Base-by-base conservation (phyloP, 495 filamentous ascomycete species). In the Opeltia flavorubescens region DNA sequence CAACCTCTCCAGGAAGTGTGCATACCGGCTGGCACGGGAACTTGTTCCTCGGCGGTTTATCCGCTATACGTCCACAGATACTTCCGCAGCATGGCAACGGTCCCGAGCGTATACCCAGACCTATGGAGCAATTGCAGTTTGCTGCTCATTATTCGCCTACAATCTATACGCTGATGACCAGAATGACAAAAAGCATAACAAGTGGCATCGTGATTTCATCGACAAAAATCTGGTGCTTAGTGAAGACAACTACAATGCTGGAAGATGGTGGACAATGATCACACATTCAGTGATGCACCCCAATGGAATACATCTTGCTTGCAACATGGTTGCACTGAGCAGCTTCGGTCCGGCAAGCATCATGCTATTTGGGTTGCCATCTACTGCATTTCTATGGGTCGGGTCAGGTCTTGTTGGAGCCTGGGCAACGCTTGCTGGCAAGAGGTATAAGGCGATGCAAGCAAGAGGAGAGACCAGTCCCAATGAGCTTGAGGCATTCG, bases 241-340 rank as follows among this genome's bases (percentile, higher is more conserved):
- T 5, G 5, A 20, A 0, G 11, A 48, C 7, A 51, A 51, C 29
- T 7, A 44, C 13, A 21, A 30, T n/a, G 39, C 29, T 20, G 44
- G 48, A 12, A 38, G 44, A 6, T 54, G 46, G 44, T 51, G 44
- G 44, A 47, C 45, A n/a, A 0, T 54, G 13, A 0, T 51, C 38
- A 54, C 38, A 2, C 39, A 26, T 30, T 47, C 48, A 2, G 5
- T 54, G 5, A 39, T 33, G 20, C 52, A 54, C 20, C 5, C 6
- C 23, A 15, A n/a, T 4, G 29, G 33, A 6, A 2, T 36, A 9
- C 52, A 54, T 29, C 48, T 54, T 1, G 12, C 29, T 5, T 0
- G 48, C 23, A 51, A 51, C 38, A 45, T 51, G 44, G 4, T 4
- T 1, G 25, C 31, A 9, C 15, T 54, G 13, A 47, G 31, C 26